Evolutionary conservation across 305 asterid genomes (phyloP).

Genomic region (Fraxinus paxiana): DNA sequence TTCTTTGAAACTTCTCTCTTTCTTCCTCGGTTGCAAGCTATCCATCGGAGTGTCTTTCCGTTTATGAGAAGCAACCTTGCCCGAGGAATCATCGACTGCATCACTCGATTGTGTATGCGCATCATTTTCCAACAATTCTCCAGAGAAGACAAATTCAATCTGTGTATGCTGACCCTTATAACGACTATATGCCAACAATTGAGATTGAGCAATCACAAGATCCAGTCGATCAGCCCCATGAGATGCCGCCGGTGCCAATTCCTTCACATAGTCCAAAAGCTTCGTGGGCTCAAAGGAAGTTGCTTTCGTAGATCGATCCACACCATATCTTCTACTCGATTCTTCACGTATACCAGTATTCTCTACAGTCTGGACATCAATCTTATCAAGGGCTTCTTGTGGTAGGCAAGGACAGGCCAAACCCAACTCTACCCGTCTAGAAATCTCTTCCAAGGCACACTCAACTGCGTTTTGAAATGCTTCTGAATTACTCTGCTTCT

Average conservation of each 20-base stretch:
- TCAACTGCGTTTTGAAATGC: conserved; percentile 69
- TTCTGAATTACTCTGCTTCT: conserved; percentile 77
- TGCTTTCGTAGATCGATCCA: conserved; percentile 57
- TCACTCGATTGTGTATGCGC: conserved; percentile 25
- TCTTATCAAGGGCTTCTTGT: conserved; percentile 39
- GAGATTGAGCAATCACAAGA: conserved; percentile 62
- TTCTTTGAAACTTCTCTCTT: conserved; percentile 63
- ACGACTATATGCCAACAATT: conserved; percentile 57
- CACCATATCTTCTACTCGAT: conserved; percentile 59
- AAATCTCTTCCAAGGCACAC: conserved; percentile 80
- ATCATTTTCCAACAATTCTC: conserved; percentile 48
- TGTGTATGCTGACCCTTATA: conserved; percentile 62
- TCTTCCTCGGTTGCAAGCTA: conserved; percentile 40
- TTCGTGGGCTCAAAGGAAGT: conserved; percentile 61
- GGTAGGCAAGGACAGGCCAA: conserved; percentile 72
- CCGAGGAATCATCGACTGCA: conserved; percentile 20
- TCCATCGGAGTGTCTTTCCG: conserved; percentile 42
- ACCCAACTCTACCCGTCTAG: conserved; percentile 77
- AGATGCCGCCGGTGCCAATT: conserved; percentile 53
- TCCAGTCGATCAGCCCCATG: conserved; percentile 54
- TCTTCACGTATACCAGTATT: conserved; percentile 80
- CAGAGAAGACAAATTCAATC: conserved; percentile 39
- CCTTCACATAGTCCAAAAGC: conserved; percentile 53
- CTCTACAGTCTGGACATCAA: conserved; percentile 65
- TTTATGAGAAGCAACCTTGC: conserved; percentile 30